Evolutionary conservation across 208 protist genomes (phyloP).

Genomic region (Cochliopodium minus): DNA sequence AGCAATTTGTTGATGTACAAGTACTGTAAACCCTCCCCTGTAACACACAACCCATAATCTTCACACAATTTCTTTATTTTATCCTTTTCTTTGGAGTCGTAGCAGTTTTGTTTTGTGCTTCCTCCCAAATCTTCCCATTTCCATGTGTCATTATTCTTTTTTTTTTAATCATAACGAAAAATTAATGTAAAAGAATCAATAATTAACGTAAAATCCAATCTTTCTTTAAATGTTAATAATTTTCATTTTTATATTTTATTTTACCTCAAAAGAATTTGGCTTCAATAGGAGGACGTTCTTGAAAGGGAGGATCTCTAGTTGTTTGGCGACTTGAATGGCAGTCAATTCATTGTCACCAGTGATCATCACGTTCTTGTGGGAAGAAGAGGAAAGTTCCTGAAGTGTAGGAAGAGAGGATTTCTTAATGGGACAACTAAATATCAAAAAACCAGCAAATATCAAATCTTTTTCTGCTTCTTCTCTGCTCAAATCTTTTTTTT

Average conservation of each 20-base stretch:
- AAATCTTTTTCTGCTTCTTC: slow-evolving; percentile 39
- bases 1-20: background rate
- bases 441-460: slow-evolving; percentile 54
- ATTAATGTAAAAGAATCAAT: no score
- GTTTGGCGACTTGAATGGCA: slow-evolving; percentile 74
- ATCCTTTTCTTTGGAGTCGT: background rate
- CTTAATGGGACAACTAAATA: slow-evolving; percentile 42
- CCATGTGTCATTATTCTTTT: no score
- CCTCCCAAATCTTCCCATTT: no score
- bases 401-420: slow-evolving; percentile 20
- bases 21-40: background rate
- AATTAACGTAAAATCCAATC: no score
- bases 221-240: no score
- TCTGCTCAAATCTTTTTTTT: slow-evolving; percentile 17
- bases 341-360: slow-evolving; percentile 93
- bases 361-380: slow-evolving; percentile 78
- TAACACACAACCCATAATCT: background rate
- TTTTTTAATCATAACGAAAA: no score
- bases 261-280: no score
- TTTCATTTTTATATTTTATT: no score
- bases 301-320: slow-evolving; percentile 51
- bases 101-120: background rate
- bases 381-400: slow-evolving; percentile 30
- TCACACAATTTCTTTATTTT: background rate
- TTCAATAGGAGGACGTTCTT: no score